phyloP scores from a whole-genome alignment of 495 filamentous ascomycete genomes.

The Annulohypoxylon bovei region DNA sequence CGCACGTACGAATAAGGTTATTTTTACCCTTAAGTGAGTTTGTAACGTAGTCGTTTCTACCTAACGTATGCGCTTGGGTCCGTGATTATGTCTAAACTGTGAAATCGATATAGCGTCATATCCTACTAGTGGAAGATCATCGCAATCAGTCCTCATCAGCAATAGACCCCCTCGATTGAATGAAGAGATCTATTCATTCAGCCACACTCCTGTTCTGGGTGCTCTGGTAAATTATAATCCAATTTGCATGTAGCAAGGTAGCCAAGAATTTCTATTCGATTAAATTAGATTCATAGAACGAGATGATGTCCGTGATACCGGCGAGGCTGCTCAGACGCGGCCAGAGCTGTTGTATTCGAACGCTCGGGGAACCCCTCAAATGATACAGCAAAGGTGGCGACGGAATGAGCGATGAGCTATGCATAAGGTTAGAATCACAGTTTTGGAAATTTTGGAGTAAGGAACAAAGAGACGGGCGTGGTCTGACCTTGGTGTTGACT shows the following conservation, averaged over 20 bases:
- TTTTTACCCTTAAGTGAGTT: background rate
- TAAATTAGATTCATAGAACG: slow-evolving; percentile 36
- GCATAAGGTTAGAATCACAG: background rate
- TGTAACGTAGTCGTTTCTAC: background rate
- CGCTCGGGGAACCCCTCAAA: slow-evolving; percentile 64
- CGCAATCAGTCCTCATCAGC: background rate
- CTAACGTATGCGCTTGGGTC: background rate
- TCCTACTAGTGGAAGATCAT: background rate
- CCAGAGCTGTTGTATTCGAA: slow-evolving; percentile 28
- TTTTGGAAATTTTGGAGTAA: background rate
- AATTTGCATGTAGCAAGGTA: background rate
- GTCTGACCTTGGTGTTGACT: slow-evolving; percentile 61
- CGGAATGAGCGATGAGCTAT: slow-evolving; percentile 64
- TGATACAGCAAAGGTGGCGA: slow-evolving; percentile 62
- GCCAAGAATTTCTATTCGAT: background rate
- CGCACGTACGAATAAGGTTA: slow-evolving; percentile 13
- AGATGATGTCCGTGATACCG: slow-evolving; percentile 55
- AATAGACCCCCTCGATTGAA: background rate
- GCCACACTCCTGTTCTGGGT: background rate
- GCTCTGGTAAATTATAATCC: background rate
- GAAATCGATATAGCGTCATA: background rate
- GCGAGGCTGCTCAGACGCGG: slow-evolving; percentile 30
- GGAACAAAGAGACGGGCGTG: background rate
- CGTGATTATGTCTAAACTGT: background rate
- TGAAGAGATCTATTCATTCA: background rate